phyloP scores from a whole-genome alignment of 176 grass and related monocot species.

The Avena sativa region DNA sequence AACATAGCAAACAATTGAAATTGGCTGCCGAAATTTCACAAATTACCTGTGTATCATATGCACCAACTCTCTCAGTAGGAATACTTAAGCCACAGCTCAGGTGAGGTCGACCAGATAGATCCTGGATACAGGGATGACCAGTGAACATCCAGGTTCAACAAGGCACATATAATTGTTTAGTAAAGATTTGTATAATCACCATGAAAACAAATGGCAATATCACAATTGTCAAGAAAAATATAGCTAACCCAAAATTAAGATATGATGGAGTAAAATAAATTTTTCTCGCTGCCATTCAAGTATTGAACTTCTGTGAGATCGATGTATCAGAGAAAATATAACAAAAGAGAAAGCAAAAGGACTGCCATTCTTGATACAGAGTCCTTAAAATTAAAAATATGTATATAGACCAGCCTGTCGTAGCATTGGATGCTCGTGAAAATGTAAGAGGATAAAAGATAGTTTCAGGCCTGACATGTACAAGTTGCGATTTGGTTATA shows the following conservation, averaged over 20 bases:
- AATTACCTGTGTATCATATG: conserved; percentile 82
- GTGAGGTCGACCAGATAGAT: conserved; percentile 94
- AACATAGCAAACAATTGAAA: neutral
- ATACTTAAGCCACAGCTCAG: conserved; percentile 80
- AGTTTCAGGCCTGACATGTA: neutral
- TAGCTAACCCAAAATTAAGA: neutral
- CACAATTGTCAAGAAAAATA: neutral
- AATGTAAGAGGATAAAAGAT: neutral
- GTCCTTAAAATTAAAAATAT: neutral
- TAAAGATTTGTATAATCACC: neutral
- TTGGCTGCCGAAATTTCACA: neutral
- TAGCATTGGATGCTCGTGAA: conserved; percentile 3
- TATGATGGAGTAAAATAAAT: neutral
- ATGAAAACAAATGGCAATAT: neutral
- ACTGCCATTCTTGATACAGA: neutral
- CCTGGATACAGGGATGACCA: conserved; percentile 43
- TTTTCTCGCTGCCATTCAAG: neutral
- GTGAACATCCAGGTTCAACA: conserved; percentile 17
- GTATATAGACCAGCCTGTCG: neutral
- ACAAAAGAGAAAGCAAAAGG: neutral
- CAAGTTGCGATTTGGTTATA: neutral
- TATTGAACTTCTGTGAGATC: neutral
- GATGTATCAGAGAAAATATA: conserved; percentile 1
- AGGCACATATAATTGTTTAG: no score
- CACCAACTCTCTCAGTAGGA: conserved; percentile 77